A percentile compares a stretch with the other conserved stretches of the same genome.
These are phyloP conservation scores for Helenozyma rhizophorensis DNA, from an alignment of 805 yeast species.

Conservation along the genomic window DNA sequence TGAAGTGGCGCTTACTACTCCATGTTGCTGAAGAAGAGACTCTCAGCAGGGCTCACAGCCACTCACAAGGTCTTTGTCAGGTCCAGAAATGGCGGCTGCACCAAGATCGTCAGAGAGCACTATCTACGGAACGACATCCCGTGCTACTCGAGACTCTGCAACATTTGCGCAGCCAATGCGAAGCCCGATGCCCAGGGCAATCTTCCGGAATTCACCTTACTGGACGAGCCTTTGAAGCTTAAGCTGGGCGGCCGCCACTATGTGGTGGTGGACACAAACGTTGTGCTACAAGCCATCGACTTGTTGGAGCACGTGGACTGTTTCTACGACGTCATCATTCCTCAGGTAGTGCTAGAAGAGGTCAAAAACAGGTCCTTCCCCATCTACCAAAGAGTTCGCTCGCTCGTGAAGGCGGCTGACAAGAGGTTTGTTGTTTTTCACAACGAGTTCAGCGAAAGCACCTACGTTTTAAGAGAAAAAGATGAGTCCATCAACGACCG, in stretches of 20 bases:
- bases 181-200: slow-evolving; percentile 66
- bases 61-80: slow-evolving; percentile 89
- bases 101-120: slow-evolving; percentile 91
- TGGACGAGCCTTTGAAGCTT: slow-evolving; percentile 53
- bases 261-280: slow-evolving; percentile 80
- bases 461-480: slow-evolving; percentile 57
- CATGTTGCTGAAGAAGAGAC: slow-evolving; percentile 28
- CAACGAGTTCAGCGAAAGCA: slow-evolving; percentile 78
- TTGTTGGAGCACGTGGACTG: slow-evolving; percentile 71
- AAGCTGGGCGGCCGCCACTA: slow-evolving; percentile 66
- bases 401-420: slow-evolving; percentile 66
- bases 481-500: slow-evolving; percentile 82
- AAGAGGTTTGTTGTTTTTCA: slow-evolving; percentile 90
- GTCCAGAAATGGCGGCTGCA: slow-evolving; percentile 84
- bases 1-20: too few species aligned
- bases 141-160: slow-evolving; percentile 74
- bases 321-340: slow-evolving; percentile 87
- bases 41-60: slow-evolving; percentile 48
- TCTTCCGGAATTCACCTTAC: slow-evolving; percentile 60
- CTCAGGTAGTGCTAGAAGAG: slow-evolving; percentile 93
- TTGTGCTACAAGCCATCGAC: slow-evolving; percentile 85
- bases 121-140: slow-evolving; percentile 90
- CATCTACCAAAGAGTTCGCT: slow-evolving; percentile 77
- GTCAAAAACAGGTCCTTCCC: slow-evolving; percentile 86
- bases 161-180: slow-evolving; percentile 49